Conservation (phyloP, 2,329 filamentous ascomycete species). For the Hypoxylon sp. region DNA sequence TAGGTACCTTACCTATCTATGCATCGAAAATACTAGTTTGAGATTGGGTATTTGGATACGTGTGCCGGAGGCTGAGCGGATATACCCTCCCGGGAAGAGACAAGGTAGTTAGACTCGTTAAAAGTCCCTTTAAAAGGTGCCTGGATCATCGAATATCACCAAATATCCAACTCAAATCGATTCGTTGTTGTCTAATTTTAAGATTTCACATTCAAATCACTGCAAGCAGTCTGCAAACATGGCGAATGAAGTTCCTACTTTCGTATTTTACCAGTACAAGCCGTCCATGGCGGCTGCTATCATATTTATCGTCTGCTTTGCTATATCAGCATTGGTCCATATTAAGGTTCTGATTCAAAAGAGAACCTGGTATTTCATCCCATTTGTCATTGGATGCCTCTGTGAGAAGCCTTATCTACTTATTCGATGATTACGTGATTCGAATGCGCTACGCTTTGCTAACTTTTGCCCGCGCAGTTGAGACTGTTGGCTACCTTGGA, state of each 20-base stretch:
- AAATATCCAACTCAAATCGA: not conserved
- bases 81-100: too few species aligned
- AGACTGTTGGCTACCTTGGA: slow-evolving; percentile 67
- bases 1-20: too few species aligned
- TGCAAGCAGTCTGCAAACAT: slow-evolving; percentile 4
- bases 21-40: too few species aligned
- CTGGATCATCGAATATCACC: not conserved
- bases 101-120: too few species aligned
- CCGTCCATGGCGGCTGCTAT: slow-evolving; percentile 60
- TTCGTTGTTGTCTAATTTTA: not conserved
- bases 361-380: slow-evolving; percentile 66
- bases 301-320: slow-evolving; percentile 60
- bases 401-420: slow-evolving; percentile 57
- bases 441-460: not conserved
- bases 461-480: slow-evolving; percentile 56
- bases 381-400: slow-evolving; percentile 66
- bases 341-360: slow-evolving; percentile 56
- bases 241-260: slow-evolving; percentile 19
- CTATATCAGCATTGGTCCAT: slow-evolving; percentile 57
- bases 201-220: not conserved
- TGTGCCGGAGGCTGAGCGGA: too few species aligned
- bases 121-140: too few species aligned
- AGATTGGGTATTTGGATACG: too few species aligned
- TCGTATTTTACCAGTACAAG: slow-evolving; percentile 61
- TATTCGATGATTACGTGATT: not conserved